phyloP scores from a whole-genome alignment of 2,329 filamentous ascomycete genomes.

The Fusarium napiforme region DNA sequence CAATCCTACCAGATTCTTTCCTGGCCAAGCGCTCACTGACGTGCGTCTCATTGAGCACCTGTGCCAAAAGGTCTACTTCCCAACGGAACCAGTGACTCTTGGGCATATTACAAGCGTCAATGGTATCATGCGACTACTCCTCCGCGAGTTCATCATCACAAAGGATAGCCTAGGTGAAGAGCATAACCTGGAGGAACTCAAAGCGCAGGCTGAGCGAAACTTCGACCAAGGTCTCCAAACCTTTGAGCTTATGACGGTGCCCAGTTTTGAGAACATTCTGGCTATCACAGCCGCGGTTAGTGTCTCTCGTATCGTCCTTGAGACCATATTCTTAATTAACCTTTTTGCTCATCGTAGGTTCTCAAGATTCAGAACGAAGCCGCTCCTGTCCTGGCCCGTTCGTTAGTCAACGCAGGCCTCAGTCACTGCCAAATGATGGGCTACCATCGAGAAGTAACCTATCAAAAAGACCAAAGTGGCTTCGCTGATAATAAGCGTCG shows the following conservation, averaged over 20 bases:
- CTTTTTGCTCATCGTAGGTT: background rate
- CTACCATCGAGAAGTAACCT: slow-evolving; percentile 30
- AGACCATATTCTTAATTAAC: fast-evolving
- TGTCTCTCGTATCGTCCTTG: fast-evolving
- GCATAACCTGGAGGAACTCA: slow-evolving; percentile 15
- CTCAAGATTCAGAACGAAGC: slow-evolving; percentile 26
- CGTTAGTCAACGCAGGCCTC: slow-evolving; percentile 18
- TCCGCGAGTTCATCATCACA: slow-evolving; percentile 20
- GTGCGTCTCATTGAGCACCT: slow-evolving; percentile 19
- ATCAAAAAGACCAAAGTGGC: slow-evolving; percentile 19
- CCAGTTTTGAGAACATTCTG: slow-evolving; percentile 35
- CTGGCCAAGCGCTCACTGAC: slow-evolving; percentile 24
- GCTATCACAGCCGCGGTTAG: slow-evolving; percentile 24
- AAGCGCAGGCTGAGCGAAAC: slow-evolving; percentile 20
- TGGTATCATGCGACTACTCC: slow-evolving; percentile 18
- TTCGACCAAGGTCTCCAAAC: slow-evolving; percentile 30
- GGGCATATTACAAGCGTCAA: slow-evolving; percentile 27
- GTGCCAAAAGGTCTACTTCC: slow-evolving; percentile 35
- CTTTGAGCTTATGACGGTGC: slow-evolving; percentile 27
- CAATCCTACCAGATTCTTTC: slow-evolving; percentile 10
- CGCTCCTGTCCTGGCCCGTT: slow-evolving; percentile 18
- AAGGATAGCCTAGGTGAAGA: slow-evolving; percentile 15
- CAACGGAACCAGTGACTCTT: slow-evolving; percentile 27
- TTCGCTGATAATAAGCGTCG: slow-evolving; percentile 18
- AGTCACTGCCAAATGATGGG: slow-evolving; percentile 38